Conservation (phyloP, 768 basidiomycete genomes). For the Agaricus subrufescens region DNA sequence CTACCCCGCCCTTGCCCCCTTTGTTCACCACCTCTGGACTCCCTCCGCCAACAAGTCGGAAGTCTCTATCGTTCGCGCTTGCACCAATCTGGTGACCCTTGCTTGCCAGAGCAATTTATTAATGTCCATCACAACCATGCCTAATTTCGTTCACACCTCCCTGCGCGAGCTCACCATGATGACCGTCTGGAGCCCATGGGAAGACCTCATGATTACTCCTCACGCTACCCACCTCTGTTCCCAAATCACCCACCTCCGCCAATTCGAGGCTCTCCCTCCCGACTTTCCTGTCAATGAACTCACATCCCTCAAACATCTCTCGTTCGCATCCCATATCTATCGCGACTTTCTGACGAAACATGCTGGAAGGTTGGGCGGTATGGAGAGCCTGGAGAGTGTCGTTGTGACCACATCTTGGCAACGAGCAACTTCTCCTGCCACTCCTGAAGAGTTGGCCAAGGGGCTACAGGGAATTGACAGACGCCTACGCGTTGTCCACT, state of each 20-base stretch:
- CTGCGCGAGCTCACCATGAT: constrained; percentile 9
- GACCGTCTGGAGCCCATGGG: constrained; percentile 11
- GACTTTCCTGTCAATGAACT: constrained; percentile 9
- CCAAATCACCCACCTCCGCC: constrained; percentile 9
- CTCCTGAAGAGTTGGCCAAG: constrained; percentile 3
- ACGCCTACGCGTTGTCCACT: constrained; percentile 5
- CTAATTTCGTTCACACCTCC: constrained; percentile 5
- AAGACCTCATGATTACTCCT: not conserved
- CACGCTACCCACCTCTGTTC: constrained; percentile 6
- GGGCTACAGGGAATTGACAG: constrained; percentile 8
- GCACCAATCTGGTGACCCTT: constrained; percentile 8
- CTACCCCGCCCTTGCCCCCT: not conserved
- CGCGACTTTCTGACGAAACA: constrained; percentile 10
- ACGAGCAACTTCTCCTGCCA: not conserved
- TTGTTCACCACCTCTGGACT: constrained; percentile 9
- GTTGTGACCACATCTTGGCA: constrained; percentile 8
- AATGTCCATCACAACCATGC: not conserved
- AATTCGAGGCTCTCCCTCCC: constrained; percentile 6
- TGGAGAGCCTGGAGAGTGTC: not conserved
- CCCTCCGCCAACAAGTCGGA: constrained; percentile 1
- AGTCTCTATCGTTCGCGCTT: constrained; percentile 3
- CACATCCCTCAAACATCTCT: constrained; percentile 8
- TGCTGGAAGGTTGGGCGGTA: constrained; percentile 1
- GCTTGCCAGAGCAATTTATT: constrained; percentile 5
- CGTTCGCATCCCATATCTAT: constrained; percentile 8